Evolutionary conservation across 176 grass and related monocot species (phyloP).

Genomic region (Triticum monococcum): DNA sequence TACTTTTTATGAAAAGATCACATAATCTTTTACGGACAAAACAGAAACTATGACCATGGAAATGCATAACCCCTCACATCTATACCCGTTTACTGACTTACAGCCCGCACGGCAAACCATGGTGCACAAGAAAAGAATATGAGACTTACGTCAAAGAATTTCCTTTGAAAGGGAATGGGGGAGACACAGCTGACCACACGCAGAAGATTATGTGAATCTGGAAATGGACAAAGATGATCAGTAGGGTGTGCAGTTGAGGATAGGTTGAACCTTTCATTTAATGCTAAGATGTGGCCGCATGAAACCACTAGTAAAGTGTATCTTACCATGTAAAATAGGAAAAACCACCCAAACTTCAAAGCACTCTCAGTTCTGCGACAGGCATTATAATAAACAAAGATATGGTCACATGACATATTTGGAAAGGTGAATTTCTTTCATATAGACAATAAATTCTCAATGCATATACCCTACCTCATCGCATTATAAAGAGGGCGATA

Average conservation of each 20-base stretch:
- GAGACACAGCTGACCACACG: slow-evolving; percentile 83
- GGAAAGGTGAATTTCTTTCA: not conserved
- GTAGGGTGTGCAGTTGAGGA: not conserved
- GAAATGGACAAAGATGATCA: slow-evolving; percentile 26
- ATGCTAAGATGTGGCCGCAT: not conserved
- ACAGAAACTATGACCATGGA: slow-evolving; percentile 8
- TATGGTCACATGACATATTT: slow-evolving; percentile 7
- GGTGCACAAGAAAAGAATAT: not conserved
- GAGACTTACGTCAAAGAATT: slow-evolving; percentile 93
- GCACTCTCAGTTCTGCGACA: slow-evolving; percentile 84
- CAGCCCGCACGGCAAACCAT: not conserved
- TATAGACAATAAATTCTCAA: not conserved
- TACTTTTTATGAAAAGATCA: not conserved
- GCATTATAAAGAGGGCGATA: slow-evolving; percentile 93
- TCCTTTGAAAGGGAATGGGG: slow-evolving; percentile 94
- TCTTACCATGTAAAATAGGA: slow-evolving; percentile 91
- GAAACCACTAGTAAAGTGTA: not conserved
- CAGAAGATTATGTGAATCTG: slow-evolving; percentile 97
- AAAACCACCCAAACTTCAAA: slow-evolving; percentile 99
- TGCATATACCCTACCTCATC: slow-evolving; percentile 63
- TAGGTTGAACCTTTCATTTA: slow-evolving; percentile 3
- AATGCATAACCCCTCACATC: not conserved
- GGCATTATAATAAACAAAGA: slow-evolving; percentile 21
- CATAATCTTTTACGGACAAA: not conserved
- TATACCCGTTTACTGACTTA: not conserved